Base-by-base conservation (phyloP, 495 filamentous ascomycete species). In the Aspergillus steynii region DNA sequence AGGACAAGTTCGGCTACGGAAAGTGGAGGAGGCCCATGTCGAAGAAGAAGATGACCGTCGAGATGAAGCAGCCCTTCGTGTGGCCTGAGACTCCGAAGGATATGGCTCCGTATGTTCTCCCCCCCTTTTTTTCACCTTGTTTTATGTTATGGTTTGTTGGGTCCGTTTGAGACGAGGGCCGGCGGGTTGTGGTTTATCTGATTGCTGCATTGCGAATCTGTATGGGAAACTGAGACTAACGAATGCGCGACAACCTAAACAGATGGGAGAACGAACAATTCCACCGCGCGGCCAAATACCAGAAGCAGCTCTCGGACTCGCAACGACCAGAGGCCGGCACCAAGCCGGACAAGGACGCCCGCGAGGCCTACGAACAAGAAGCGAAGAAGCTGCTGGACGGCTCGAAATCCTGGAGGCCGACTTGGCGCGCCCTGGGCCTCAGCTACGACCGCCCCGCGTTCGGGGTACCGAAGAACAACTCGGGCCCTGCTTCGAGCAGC, bases 1-100 rank as follows among this genome's bases (percentile, higher is more conserved):
- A 77, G 54, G 77, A 77, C 53, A 82, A 79, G 61, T 69, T 67
- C 26, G 71, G 75, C 7, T 70, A 76, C 14, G 74, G 71, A 56
- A 66, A 72, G 49, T 65, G 74, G 63, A 76, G 85, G 51, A 83
- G 92, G 28, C 89, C 90, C 29, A 74, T 79, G 58, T 79, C 85
- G 37, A 81, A 87, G 63, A 97, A 97, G 85, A 89, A 85, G 73
- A 97, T 97, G 93, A 92, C 88, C 29, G 90, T 93, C 52, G 89
- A 96, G 79, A 82, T 97, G 78, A 82, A 79, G 37, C 73, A 85
- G 80, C 90, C 92, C 45, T 97, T 97, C 81, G 85, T 88, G 59
- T 97, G 90, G 86, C 93, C 93, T 6, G 80, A 85, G 60, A 75
- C 73, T 66, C 87, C 87, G 25, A 73, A 80, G 64, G 82, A 89